Base-by-base conservation (phyloP, 148 eudicot species). In the Vaccinium darrowii region DNA sequence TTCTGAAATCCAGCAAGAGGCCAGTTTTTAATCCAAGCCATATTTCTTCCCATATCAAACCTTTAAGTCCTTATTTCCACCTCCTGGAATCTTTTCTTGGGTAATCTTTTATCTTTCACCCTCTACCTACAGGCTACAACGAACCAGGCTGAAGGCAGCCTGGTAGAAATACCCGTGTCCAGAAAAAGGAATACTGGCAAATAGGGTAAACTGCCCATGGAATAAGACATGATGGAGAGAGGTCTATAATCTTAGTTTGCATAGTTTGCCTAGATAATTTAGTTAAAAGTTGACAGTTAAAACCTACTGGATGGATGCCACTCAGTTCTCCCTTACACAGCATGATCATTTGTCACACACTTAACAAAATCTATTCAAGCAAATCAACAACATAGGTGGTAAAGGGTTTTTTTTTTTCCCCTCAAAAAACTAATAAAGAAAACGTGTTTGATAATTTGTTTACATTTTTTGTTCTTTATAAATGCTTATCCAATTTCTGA, bases 231-330 rank as follows among this genome's bases (percentile, higher is more conserved):
- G 43, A 33, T 71, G 47, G 47, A 13, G 47, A 30, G 43, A 33
- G 49, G n/a, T 74, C 16, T 72, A 18, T 33, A 33, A 72, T 72
- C 49, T 39, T 39, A 74, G 78, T 10, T 18, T 39, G 51, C 47
- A 74, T 74, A 74, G 78, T 10, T 18, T 39, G 51, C 47, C 43
- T 74, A 75, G 78, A 75, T 39, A 47, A 43, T 75, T 75, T 43
- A 19, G 12, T 8, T 5, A 43, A 43, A 43, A 43, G 47, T 43
- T 5, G 5, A 43, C 47, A 43, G 47, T 43, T 23, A 77, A 13
- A 23, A 77, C 33, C 4, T 11, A 47, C 23, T 4, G 50, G 53
- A 43, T 76, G 52, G 16, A 50, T 76, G 79, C 30, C 27, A n/a
- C 23, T 15, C 57, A 76, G 27, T 50, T n/a, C 13, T 50, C 30